phyloP scores from a whole-genome alignment of 768 basidiomycete genomes.

The Lentinula edodes region DNA sequence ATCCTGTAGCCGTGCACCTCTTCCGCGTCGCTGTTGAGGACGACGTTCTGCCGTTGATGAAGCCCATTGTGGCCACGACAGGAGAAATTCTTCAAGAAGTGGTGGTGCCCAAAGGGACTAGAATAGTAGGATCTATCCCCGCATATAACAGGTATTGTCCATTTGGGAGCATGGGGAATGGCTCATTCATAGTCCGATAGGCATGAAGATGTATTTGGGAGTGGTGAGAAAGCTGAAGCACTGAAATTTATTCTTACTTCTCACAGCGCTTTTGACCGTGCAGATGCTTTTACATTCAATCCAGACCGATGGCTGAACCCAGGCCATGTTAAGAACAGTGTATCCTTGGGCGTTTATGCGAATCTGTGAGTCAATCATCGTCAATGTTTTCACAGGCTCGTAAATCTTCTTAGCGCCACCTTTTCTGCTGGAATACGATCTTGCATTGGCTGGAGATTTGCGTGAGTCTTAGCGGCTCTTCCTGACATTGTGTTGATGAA shows the following conservation, averaged over 20 bases:
- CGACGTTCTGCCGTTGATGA: constrained; percentile 37
- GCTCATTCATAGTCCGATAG: constrained; percentile 4
- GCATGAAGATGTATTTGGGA: constrained; percentile 32
- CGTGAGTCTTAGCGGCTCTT: constrained; percentile 11
- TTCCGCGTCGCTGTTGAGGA: constrained; percentile 37
- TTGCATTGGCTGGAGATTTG: constrained; percentile 24
- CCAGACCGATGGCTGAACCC: constrained; percentile 34
- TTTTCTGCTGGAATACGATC: constrained; percentile 19
- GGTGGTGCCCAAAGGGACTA: constrained; percentile 28
- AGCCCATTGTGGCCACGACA: constrained; percentile 25
- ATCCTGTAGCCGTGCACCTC: constrained; percentile 31
- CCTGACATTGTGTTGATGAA: background rate
- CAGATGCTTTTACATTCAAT: constrained; percentile 32
- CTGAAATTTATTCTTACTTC: background rate
- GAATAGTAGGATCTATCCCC: constrained; percentile 26
- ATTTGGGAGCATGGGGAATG: constrained; percentile 16
- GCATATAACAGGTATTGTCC: constrained; percentile 26
- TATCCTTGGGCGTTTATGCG: constrained; percentile 22
- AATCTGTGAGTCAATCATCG: constrained; percentile 24
- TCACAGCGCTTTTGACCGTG: background rate
- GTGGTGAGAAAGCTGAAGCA: background rate
- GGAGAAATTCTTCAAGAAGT: constrained; percentile 28
- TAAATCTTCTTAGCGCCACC: constrained; percentile 11
- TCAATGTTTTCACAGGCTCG: background rate
- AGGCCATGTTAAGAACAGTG: constrained; percentile 17